Percentiles rank a stretch among this genome's conserved stretches.
phyloP scores from a whole-genome alignment of 768 basidiomycete species.

The Leccinum rimulosum region DNA sequence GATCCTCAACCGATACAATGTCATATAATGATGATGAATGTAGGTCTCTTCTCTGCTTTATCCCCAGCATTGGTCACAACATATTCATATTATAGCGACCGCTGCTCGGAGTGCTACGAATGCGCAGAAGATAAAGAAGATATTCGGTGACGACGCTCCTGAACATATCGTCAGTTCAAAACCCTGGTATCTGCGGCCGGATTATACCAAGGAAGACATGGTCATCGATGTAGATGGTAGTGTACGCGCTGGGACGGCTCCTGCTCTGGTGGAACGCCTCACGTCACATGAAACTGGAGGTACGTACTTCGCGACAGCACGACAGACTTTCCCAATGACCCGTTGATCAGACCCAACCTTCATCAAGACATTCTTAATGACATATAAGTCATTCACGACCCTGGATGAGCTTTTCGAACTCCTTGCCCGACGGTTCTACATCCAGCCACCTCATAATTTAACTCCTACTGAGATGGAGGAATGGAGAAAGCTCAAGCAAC shows the following conservation, averaged over 20 bases:
- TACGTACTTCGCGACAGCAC: constrained; percentile 35
- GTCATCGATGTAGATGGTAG: constrained; percentile 80
- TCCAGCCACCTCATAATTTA: constrained; percentile 70
- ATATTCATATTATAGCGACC: constrained; percentile 16
- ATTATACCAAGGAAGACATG: constrained; percentile 78
- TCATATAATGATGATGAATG: constrained; percentile 27
- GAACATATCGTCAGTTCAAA: constrained; percentile 43
- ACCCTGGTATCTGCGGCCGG: constrained; percentile 86
- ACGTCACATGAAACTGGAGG: constrained; percentile 89
- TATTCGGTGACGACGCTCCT: constrained; percentile 36
- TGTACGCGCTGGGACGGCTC: constrained; percentile 83
- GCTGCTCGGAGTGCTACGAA: constrained; percentile 27
- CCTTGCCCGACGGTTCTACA: constrained; percentile 76
- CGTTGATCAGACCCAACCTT: constrained; percentile 62
- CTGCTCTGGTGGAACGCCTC: constrained; percentile 83
- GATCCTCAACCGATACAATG: constrained; percentile 17
- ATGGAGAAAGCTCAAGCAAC: constrained; percentile 86
- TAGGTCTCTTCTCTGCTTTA: constrained; percentile 5
- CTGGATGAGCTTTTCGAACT: constrained; percentile 79
- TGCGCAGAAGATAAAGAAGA: constrained; percentile 48
- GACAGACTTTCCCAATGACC: constrained; percentile 1
- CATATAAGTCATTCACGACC: constrained; percentile 91
- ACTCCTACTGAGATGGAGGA: constrained; percentile 59
- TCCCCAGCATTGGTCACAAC: constrained; percentile 1
- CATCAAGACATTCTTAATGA: constrained; percentile 90